A percentile compares a stretch with the other conserved stretches of the same genome.
Evolutionary conservation across 2,329 filamentous ascomycete species (phyloP).

Genomic region (Sphaceloma murrayae): DNA sequence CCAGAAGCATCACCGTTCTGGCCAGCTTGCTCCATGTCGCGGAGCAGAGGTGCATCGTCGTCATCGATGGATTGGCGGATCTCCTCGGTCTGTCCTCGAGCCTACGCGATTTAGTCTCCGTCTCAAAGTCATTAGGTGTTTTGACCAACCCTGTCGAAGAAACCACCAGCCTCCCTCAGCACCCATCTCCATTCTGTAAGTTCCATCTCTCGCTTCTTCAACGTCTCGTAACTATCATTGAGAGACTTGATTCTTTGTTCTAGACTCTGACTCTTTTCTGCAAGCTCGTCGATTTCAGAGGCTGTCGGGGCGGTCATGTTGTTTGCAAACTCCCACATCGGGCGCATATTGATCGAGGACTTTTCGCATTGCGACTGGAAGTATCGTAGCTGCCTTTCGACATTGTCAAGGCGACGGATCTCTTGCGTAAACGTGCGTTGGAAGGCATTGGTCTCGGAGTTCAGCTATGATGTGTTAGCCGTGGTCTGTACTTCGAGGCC

Average conservation of each 20-base stretch:
- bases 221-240: conserved; percentile 95
- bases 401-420: conserved; percentile 93
- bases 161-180: conserved; percentile 86
- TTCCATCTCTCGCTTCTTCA: conserved; percentile 96
- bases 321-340: conserved; percentile 77
- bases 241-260: conserved; percentile 85
- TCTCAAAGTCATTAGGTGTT: neutral
- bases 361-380: conserved; percentile 96
- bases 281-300: conserved; percentile 90
- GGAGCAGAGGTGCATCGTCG: conserved; percentile 85
- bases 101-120: conserved; percentile 33
- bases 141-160: conserved; percentile 65
- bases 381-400: conserved; percentile 93
- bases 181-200: conserved; percentile 99
- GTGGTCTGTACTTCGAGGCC: neutral
- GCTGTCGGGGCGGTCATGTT: conserved; percentile 79
- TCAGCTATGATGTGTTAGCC: conserved; percentile 56
- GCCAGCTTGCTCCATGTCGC: conserved; percentile 79
- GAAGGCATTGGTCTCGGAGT: conserved; percentile 85
- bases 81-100: conserved; percentile 92
- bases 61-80: conserved; percentile 84
- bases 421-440: conserved; percentile 97
- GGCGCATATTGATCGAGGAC: conserved; percentile 71
- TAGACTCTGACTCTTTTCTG: conserved; percentile 82
- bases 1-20: conserved; percentile 55